These are phyloP conservation scores for Magnaporthiopsis rhizophila DNA, from an alignment of 2,329 filamentous ascomycete species.

Conservation along the genomic window DNA sequence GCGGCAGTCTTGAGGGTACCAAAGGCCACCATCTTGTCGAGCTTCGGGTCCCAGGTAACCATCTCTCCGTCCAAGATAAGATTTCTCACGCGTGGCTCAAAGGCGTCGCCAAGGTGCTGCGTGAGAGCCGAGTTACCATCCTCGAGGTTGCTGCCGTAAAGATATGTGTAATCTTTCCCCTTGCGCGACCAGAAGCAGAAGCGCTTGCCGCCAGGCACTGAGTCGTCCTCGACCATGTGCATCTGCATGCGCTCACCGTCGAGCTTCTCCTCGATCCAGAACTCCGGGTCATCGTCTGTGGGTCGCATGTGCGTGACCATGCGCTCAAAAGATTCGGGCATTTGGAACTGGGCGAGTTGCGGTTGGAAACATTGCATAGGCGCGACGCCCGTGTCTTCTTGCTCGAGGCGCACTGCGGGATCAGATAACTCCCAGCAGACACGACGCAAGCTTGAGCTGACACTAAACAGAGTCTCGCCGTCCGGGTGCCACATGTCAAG, in stretches of 20 bases:
- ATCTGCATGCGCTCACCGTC: constrained; percentile 97
- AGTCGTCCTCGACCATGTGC: constrained; percentile 72
- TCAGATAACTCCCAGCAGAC: constrained; percentile 93
- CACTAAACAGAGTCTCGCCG: constrained; percentile 71
- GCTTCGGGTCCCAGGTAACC: constrained; percentile 91
- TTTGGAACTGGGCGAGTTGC: constrained; percentile 87
- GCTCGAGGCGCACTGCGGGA: constrained; percentile 61
- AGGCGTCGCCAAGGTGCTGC: constrained; percentile 68
- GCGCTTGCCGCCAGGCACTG: constrained; percentile 56
- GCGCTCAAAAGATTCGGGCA: constrained; percentile 66
- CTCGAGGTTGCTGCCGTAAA: constrained; percentile 73
- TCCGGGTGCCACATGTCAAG: constrained; percentile 77
- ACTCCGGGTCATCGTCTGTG: constrained; percentile 64
- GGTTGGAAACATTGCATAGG: constrained; percentile 97
- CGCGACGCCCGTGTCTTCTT: constrained; percentile 64
- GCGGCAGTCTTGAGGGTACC: constrained; percentile 91
- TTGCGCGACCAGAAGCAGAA: constrained; percentile 95
- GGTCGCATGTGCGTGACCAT: constrained; percentile 63
- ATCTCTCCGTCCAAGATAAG: constrained; percentile 95
- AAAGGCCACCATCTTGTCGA: constrained; percentile 80
- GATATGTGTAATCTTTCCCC: constrained; percentile 90
- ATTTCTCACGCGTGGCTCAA: constrained; percentile 69
- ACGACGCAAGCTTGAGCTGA: constrained; percentile 79
- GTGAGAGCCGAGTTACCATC: constrained; percentile 74
- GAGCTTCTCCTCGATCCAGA: constrained; percentile 97